A percentile compares a stretch with the other conserved stretches of the same genome.
Conservation (phyloP, 2,329 filamentous ascomycete species). For the Pseudogymnoascus pannorum region DNA sequence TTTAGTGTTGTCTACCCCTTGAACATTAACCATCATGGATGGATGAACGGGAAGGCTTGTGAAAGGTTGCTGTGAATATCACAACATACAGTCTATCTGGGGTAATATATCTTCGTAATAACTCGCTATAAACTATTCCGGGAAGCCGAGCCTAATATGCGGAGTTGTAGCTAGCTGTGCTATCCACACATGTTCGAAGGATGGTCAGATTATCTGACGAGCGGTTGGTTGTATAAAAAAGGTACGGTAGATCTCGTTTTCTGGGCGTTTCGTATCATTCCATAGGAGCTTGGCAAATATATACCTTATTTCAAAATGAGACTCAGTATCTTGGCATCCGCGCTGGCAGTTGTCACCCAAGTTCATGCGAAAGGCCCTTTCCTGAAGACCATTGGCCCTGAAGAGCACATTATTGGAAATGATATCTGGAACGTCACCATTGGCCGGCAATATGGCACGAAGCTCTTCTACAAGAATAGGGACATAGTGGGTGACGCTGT, state of each 20-base stretch:
- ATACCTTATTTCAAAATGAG: slow-evolving; percentile 7
- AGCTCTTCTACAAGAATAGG: slow-evolving; percentile 16
- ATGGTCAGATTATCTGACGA: neutral
- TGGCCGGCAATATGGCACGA: slow-evolving; percentile 16
- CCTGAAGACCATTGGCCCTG: neutral
- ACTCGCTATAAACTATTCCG: neutral
- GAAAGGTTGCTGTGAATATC: neutral
- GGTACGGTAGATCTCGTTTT: neutral
- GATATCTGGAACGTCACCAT: slow-evolving; percentile 21
- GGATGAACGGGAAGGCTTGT: neutral
- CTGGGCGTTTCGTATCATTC: neutral
- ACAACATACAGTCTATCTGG: neutral
- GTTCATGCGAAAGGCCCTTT: neutral
- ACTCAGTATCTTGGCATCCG: neutral
- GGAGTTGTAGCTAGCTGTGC: neutral
- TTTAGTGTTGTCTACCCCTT: neutral
- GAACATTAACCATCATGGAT: neutral
- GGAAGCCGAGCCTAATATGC: neutral
- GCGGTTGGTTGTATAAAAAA: slow-evolving; percentile 4
- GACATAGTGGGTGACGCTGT: slow-evolving; percentile 16
- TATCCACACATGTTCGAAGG: neutral
- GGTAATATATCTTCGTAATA: neutral
- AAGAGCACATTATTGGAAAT: slow-evolving; percentile 17
- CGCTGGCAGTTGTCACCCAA: neutral
- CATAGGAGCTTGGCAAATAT: neutral